A percentile compares a stretch with the other conserved stretches of the same genome.
phyloP scores from a whole-genome alignment of 2,329 filamentous ascomycete species.

The Bipolaris bicolor region DNA sequence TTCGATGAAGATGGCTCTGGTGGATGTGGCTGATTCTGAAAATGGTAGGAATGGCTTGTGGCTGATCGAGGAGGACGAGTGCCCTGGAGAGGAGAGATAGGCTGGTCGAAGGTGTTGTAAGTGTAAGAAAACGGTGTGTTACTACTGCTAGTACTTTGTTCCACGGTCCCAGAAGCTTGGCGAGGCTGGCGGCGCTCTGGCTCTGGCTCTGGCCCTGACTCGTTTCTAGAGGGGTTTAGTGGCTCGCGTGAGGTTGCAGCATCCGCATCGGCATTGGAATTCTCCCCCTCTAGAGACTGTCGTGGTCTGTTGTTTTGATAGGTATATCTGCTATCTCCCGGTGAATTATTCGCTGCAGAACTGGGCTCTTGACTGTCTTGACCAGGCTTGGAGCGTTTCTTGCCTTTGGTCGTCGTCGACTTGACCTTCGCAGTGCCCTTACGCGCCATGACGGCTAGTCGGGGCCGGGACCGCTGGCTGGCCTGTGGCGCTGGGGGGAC shows the following conservation, averaged over 20 bases:
- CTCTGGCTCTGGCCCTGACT: slow-evolving; percentile 10
- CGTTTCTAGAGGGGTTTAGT: slow-evolving; percentile 27
- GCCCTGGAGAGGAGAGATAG: not conserved
- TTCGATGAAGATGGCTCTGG: slow-evolving; percentile 1
- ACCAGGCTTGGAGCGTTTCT: slow-evolving; percentile 21
- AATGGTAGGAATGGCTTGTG: not conserved
- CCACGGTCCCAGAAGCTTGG: slow-evolving; percentile 24
- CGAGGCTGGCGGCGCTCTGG: slow-evolving; percentile 22
- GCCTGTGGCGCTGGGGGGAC: slow-evolving; percentile 18
- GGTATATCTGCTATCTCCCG: no score
- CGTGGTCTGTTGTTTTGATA: no score
- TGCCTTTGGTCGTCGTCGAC: slow-evolving; percentile 24
- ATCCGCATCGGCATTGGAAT: slow-evolving; percentile 2
- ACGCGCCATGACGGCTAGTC: slow-evolving; percentile 24
- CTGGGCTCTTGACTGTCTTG: slow-evolving; percentile 16
- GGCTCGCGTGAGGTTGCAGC: slow-evolving; percentile 19
- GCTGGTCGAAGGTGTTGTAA: slow-evolving; percentile 1
- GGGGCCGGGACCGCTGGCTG: slow-evolving; percentile 26
- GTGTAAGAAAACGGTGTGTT: slow-evolving; percentile 14
- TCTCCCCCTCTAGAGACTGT: no score
- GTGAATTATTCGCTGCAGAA: not conserved
- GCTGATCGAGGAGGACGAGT: not conserved
- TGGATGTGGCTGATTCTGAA: not conserved
- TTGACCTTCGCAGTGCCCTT: slow-evolving; percentile 35
- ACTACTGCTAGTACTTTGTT: slow-evolving; percentile 16